Conservation (phyloP, 306 rosid species). For the Inga oerstediana region DNA sequence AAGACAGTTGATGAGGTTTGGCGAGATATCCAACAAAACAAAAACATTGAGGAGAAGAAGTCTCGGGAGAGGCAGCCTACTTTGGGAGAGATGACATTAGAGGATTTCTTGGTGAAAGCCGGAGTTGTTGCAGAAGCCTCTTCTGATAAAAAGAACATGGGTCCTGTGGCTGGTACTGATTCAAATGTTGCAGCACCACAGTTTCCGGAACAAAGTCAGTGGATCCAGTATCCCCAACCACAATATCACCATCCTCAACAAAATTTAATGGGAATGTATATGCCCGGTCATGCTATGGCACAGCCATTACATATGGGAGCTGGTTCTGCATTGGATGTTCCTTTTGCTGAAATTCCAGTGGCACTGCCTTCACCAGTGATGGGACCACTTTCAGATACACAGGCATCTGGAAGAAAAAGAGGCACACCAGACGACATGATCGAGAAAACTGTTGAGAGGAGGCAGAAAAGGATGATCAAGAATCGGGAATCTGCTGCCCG, state of each 20-base stretch:
- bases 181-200: conserved; percentile 52
- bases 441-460: conserved; percentile 84
- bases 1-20: conserved; percentile 98
- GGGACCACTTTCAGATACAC: conserved; percentile 70
- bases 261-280: conserved; percentile 67
- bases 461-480: conserved; percentile 97
- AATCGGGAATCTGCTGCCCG: conserved; percentile 98
- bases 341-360: conserved; percentile 65
- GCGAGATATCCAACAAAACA: conserved; percentile 85
- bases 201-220: conserved; percentile 65
- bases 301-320: conserved; percentile 66
- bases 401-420: conserved; percentile 69
- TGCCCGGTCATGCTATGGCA: conserved; percentile 60
- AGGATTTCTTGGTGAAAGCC: conserved; percentile 92
- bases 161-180: conserved; percentile 48
- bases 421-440: conserved; percentile 63
- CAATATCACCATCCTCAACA: conserved; percentile 77
- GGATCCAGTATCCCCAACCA: conserved; percentile 76
- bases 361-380: conserved; percentile 65
- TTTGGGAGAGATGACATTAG: conserved; percentile 96
- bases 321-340: conserved; percentile 63
- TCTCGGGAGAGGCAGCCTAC: conserved; percentile 70
- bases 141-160: conserved; percentile 41
- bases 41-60: conserved; percentile 52
- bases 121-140: conserved; percentile 75